These are phyloP conservation scores for Coniochaeta ligniaria DNA, from an alignment of 2,329 filamentous ascomycete genomes.

Conservation along the genomic window DNA sequence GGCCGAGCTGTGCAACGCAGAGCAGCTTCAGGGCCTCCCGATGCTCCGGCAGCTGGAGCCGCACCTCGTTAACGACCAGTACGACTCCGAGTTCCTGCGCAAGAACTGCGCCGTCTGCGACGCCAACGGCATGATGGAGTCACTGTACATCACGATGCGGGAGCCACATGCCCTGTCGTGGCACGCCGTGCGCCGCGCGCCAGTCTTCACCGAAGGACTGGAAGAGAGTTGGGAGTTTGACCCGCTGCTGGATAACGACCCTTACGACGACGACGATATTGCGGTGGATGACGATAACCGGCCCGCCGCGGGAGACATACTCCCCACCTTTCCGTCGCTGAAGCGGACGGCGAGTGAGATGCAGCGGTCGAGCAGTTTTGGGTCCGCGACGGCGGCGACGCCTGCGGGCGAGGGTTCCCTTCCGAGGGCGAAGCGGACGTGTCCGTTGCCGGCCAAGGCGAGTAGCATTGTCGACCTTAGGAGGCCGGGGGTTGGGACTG, in stretches of 20 bases:
- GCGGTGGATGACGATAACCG: conserved; percentile 25
- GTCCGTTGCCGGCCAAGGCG: conserved; percentile 10
- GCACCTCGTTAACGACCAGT: conserved; percentile 30
- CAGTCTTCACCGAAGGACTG: conserved; percentile 42
- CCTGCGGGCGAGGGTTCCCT: conserved; percentile 13
- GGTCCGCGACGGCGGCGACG: conserved; percentile 20
- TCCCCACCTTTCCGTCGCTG: conserved; percentile 28
- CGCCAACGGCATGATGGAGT: conserved; percentile 46
- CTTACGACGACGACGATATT: conserved; percentile 25
- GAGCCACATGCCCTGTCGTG: conserved; percentile 44
- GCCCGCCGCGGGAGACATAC: conserved; percentile 40
- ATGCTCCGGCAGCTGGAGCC: conserved; percentile 49
- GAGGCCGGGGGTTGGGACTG: conserved; percentile 29
- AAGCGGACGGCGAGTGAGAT: conserved; percentile 49
- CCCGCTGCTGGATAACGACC: conserved; percentile 36
- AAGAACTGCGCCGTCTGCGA: conserved; percentile 50
- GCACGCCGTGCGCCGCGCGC: conserved; percentile 40
- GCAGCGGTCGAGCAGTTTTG: conserved; percentile 38
- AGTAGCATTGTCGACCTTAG: conserved; percentile 15
- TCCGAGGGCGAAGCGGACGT: conserved; percentile 25
- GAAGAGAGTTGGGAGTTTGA: conserved; percentile 50
- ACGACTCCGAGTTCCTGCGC: conserved; percentile 44
- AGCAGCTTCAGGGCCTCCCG: conserved; percentile 45
- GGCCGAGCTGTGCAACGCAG: conserved; percentile 49
- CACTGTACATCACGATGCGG: conserved; percentile 52